Percentiles rank a stretch among this genome's conserved stretches.
These are phyloP conservation scores for Eremomyces bilateralis DNA, from an alignment of 495 filamentous ascomycete genomes.

Conservation along the genomic window DNA sequence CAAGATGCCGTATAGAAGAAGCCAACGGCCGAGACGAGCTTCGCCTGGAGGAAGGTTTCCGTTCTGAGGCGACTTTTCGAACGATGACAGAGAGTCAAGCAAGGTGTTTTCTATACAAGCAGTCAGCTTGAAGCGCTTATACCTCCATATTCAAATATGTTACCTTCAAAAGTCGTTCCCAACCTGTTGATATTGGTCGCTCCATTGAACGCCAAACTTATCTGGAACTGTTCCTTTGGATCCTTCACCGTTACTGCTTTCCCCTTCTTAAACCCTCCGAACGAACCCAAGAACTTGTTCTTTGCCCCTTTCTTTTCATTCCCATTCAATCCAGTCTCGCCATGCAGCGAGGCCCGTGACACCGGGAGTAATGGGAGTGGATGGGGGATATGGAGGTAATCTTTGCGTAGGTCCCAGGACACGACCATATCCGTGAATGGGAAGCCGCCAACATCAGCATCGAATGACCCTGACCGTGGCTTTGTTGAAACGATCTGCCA, in stretches of 20 bases:
- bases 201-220: slow-evolving; percentile 34
- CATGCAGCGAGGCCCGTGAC: slow-evolving; percentile 13
- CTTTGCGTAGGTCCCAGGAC: slow-evolving; percentile 39
- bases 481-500: slow-evolving; percentile 37
- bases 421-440: slow-evolving; percentile 46
- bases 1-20: slow-evolving; percentile 16
- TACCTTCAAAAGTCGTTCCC: slow-evolving; percentile 27
- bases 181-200: slow-evolving; percentile 46
- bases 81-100: slow-evolving; percentile 38
- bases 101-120: slow-evolving; percentile 22
- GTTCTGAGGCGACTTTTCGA: slow-evolving; percentile 29
- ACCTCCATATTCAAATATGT: too few species aligned
- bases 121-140: too few species aligned
- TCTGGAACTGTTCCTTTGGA: slow-evolving; percentile 13
- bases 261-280: slow-evolving; percentile 10
- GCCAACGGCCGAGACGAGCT: slow-evolving; percentile 15
- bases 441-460: slow-evolving; percentile 35
- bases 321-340: slow-evolving; percentile 2
- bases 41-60: slow-evolving; percentile 7
- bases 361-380: slow-evolving; percentile 44
- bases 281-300: slow-evolving; percentile 18
- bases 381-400: slow-evolving; percentile 43
- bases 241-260: slow-evolving; percentile 13
- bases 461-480: slow-evolving; percentile 26
- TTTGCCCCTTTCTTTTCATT: slow-evolving; percentile 6